Base-by-base conservation (phyloP, 108 stramenopile genomes). In the Phaeodactylum tricornutum region DNA sequence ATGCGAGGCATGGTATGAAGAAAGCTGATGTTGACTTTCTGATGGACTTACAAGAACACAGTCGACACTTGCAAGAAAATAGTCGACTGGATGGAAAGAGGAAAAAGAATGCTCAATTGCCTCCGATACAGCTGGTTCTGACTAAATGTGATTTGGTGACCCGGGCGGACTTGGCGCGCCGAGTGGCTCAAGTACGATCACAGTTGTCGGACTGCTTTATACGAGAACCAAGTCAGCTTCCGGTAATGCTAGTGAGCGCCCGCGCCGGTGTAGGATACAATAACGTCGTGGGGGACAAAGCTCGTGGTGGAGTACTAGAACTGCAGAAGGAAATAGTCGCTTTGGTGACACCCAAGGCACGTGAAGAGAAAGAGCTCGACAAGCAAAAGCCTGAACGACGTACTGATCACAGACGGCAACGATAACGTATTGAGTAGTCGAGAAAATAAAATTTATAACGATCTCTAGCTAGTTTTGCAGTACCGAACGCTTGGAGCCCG, bases 131-230 rank as follows among this genome's bases (percentile, higher is more conserved):
- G 66, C 28, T 88, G 22, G 81, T 88, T 6, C 64, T 88, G 34
- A 88, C 87, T 6, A 88, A 88, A 50, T 88, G 87, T 30, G 87
- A 88, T 64, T 64, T 88, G 53, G 81, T 88, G 5, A 41, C 55
- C 2, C 87, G 79, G 34, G 48, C 42, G 1, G 87, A 83, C 40
- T 53, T 88, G 43, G 87, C 87, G 7, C 74, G 87, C 11, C 55
- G 87, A 19, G 75, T 79, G 26, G 57, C 63, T 1, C 55, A 69
- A 29, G 79, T 81, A n/a, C 64, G 67, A 19, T 23, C 66, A 61
- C 72, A 84, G 51, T 55, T 88, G 27, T 83, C 87, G 7, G 75
- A 84, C 52, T 47, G 58, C 29, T 54, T 88, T 39, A 32, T 61
- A 43, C 74, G 87, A 17, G 76, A 88, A 63, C 66, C 87, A 0